Conservation (phyloP, 2,329 filamentous ascomycete species). For the Aspergillus udagawae region DNA sequence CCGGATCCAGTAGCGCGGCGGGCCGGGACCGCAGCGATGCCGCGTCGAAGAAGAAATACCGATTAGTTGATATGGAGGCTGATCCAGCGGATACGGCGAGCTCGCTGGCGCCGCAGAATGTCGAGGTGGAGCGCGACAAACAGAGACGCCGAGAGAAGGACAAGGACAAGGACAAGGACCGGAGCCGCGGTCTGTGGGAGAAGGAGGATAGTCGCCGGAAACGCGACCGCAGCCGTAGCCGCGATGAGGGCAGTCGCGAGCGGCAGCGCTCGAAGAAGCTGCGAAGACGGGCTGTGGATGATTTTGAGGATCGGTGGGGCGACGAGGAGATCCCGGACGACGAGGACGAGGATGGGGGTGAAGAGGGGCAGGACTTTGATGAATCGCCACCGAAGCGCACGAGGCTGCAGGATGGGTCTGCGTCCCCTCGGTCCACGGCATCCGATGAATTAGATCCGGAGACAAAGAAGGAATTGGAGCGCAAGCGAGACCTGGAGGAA, state of each 20-base stretch:
- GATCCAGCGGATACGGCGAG: slow-evolving; percentile 32
- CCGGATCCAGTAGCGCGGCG: slow-evolving; percentile 5
- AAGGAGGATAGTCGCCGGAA: slow-evolving; percentile 36
- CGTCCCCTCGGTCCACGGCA: slow-evolving; percentile 25
- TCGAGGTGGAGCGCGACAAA: slow-evolving; percentile 37
- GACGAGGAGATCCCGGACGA: slow-evolving; percentile 59
- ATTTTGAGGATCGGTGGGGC: slow-evolving; percentile 76
- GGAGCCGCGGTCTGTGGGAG: slow-evolving; percentile 22
- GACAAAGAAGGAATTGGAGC: slow-evolving; percentile 54
- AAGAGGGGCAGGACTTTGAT: slow-evolving; percentile 57
- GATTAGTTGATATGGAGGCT: slow-evolving; percentile 53
- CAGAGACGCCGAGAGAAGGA: slow-evolving; percentile 24
- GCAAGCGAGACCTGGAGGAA: slow-evolving; percentile 67
- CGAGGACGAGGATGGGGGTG: slow-evolving; percentile 43
- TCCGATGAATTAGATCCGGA: slow-evolving; percentile 57
- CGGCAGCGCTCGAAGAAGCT: slow-evolving; percentile 49
- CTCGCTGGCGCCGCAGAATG: slow-evolving; percentile 27
- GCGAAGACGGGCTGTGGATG: slow-evolving; percentile 47
- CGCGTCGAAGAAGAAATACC: slow-evolving; percentile 48
- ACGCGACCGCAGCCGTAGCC: slow-evolving; percentile 35
- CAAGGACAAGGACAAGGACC: slow-evolving; percentile 16
- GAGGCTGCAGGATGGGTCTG: slow-evolving; percentile 57
- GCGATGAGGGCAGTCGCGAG: slow-evolving; percentile 35
- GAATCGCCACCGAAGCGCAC: slow-evolving; percentile 69
- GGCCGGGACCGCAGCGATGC: slow-evolving; percentile 17